Evolutionary conservation across 768 basidiomycete genomes (phyloP), one percentile per base, ranked within the genome.

Genomic region (Tulasnella sp.): DNA sequence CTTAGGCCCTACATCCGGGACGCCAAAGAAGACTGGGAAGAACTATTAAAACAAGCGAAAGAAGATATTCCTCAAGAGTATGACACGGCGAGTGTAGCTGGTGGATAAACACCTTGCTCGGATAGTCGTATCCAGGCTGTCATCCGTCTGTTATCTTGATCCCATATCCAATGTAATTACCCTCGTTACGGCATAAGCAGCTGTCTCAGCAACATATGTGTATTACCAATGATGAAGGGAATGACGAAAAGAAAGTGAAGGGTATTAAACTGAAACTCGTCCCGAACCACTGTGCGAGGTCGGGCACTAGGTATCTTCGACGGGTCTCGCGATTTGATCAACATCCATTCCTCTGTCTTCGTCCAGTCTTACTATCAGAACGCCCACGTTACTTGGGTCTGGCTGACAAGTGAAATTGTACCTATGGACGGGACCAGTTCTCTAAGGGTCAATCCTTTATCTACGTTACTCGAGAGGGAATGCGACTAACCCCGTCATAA

Each of bases 361-460:
- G 12, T 82, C 81, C 6, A 87, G 81, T 74, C 85, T 84, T 3
- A 87, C 87, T 75, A 88, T 80, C 5, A 88, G 82, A 1, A 88
- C 87, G 34, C 87, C 87, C 1, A 84, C 74, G 79, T 88, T 88
- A 40, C 84, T 81, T 0, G 85, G 85, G 80, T 88, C 87, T 46
- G 87, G 80, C 39, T 84, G 83, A 14, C 87, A 87, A 0, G 85
- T 83, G 4, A 88, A 82, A 80, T 83, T 82, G 82, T 87, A 85
- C 79, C 85, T 87, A 40, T 9, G 36, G n/a, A 19, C 16, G 31
- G 16, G 40, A 24, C 31, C 71, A 31, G 46, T 40, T 10, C 6
- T 10, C 14, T 42, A 72, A 10, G 74, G 14, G 42, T 21, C 21
- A 42, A 73, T 21, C 5, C n/a, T 2, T 39, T 24, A 42, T 38